Evolutionary conservation across 176 grass and related monocot species (phyloP).

Genomic region (Lolium rigidum): DNA sequence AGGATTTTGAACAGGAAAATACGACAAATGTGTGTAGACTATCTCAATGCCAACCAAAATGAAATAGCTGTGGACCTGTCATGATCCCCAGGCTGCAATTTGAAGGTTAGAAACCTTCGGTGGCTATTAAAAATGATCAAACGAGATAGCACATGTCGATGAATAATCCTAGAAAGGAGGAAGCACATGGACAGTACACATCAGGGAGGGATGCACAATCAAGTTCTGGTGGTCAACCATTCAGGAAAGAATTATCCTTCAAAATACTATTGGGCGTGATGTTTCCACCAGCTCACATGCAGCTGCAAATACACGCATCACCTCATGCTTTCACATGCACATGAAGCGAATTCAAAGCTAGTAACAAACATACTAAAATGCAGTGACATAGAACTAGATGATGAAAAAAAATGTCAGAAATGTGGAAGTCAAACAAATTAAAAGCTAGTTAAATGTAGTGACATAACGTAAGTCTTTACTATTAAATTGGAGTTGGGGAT

Average conservation of each 20-base stretch:
- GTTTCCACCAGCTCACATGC: conserved; percentile 21
- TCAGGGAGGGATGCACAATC: conserved; percentile 23
- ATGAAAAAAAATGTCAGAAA: conserved; percentile 1
- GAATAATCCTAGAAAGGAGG: not conserved
- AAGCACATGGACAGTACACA: conserved; percentile 30
- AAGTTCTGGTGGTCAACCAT: conserved; percentile 33
- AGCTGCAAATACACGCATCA: conserved; percentile 5
- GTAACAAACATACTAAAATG: not conserved
- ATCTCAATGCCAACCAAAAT: too few species aligned
- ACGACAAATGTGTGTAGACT: too few species aligned
- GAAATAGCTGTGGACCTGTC: too few species aligned
- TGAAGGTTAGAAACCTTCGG: too few species aligned
- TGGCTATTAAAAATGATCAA: not conserved
- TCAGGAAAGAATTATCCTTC: conserved; percentile 6
- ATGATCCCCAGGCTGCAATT: too few species aligned
- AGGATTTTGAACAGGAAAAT: too few species aligned
- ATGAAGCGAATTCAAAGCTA: conserved; percentile 1
- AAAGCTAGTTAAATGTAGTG: not conserved
- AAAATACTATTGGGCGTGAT: not conserved
- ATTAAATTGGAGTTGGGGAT: too few species aligned
- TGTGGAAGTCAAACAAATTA: not conserved
- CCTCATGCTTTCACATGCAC: not conserved
- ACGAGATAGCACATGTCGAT: not conserved
- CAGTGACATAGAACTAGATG: not conserved
- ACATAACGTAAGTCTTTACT: too few species aligned